phyloP scores from a whole-genome alignment of 305 asterid genomes.

The Lippia alba region DNA sequence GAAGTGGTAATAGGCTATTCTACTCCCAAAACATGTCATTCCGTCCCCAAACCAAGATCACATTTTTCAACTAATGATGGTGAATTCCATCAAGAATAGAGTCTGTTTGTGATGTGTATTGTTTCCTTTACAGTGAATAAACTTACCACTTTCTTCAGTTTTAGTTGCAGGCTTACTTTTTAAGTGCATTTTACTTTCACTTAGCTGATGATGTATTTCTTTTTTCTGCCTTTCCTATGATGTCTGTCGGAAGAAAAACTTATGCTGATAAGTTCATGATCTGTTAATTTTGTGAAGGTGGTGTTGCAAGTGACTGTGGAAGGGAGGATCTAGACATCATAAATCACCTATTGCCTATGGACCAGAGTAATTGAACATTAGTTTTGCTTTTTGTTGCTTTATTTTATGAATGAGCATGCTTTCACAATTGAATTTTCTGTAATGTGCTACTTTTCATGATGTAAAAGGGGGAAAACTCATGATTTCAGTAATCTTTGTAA shows the following conservation, averaged over 20 bases:
- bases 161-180: slow-evolving; percentile 18
- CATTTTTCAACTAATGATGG: neutral
- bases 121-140: slow-evolving; percentile 6
- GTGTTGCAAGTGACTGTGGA: slow-evolving; percentile 32
- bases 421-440: slow-evolving; percentile 29
- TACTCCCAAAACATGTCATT: neutral
- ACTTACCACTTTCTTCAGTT: slow-evolving; percentile 7
- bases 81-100: no score
- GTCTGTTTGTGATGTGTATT: neutral
- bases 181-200: neutral
- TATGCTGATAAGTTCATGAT: slow-evolving; percentile 21
- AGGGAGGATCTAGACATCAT: slow-evolving; percentile 27
- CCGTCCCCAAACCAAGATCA: neutral
- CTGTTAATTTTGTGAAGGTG: slow-evolving; percentile 34
- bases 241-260: neutral
- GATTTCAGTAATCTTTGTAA: slow-evolving; percentile 4
- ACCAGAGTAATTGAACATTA: slow-evolving; percentile 56
- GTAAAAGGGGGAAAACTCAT: neutral
- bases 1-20: neutral
- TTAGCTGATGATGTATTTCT: slow-evolving; percentile 6
- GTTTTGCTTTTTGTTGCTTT: slow-evolving; percentile 12
- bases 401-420: slow-evolving; percentile 13
- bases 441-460: neutral
- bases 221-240: neutral
- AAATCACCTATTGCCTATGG: slow-evolving; percentile 50